Conservation (phyloP, 768 basidiomycete genomes). For the Suillus americanus region DNA sequence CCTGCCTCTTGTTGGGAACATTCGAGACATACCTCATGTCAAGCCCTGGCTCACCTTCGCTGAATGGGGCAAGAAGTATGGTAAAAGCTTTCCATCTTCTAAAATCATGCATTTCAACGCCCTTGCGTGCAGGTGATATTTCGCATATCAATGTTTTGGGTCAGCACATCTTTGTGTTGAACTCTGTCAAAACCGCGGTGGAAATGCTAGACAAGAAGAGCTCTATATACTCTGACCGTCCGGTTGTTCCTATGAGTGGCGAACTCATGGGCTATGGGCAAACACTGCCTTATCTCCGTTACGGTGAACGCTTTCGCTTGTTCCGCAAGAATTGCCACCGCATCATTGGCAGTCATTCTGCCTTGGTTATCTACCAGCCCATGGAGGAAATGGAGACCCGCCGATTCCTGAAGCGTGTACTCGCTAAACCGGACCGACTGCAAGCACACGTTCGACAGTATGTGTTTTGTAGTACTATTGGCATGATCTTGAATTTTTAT, state of each 20-base stretch:
- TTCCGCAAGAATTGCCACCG: conserved; percentile 15
- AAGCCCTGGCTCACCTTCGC: conserved; percentile 54
- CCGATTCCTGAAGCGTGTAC: conserved; percentile 17
- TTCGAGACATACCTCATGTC: conserved; percentile 50
- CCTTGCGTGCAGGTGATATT: conserved; percentile 25
- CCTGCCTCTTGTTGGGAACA: conserved; percentile 49
- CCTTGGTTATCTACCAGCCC: conserved; percentile 10
- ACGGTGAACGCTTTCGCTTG: conserved; percentile 12
- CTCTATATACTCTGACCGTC: conserved; percentile 44
- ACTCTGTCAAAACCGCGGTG: conserved; percentile 41
- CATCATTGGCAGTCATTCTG: conserved; percentile 15
- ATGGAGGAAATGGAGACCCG: conserved; percentile 21
- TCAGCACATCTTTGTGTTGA: conserved; percentile 50
- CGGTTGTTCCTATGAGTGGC: conserved; percentile 8
- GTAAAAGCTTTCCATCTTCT: conserved; percentile 27
- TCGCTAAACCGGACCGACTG: conserved; percentile 15
- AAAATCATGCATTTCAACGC: not conserved
- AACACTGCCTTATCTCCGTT: conserved; percentile 8
- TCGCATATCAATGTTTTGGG: conserved; percentile 32
- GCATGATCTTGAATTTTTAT: too few species aligned
- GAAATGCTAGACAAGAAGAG: conserved; percentile 56
- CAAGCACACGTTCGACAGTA: conserved; percentile 22
- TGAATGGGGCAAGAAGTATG: conserved; percentile 52
- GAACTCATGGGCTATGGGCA: conserved; percentile 17
- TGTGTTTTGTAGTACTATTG: not conserved